Evolutionary conservation across 2,329 filamentous ascomycete genomes (phyloP).

Genomic region (Stylonectria norvegica): DNA sequence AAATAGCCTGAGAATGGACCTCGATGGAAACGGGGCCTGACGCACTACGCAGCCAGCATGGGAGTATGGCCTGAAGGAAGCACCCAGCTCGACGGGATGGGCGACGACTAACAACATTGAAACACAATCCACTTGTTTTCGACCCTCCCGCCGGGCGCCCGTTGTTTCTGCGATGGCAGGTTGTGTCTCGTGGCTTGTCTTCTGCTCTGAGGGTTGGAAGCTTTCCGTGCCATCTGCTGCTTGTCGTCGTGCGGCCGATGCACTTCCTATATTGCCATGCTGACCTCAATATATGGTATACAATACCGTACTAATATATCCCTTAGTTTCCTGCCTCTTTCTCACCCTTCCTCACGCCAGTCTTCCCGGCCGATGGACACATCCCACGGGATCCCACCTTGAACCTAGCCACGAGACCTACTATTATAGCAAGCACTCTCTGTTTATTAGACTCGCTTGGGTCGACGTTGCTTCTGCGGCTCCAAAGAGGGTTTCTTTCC

Average conservation of each 20-base stretch:
- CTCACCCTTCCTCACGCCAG: constrained; percentile 10
- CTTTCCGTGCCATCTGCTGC: too few species aligned
- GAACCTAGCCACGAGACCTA: constrained; percentile 18
- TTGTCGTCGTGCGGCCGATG: too few species aligned
- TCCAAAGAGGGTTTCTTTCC: constrained; percentile 15
- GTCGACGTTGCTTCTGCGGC: constrained; percentile 23
- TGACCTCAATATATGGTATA: too few species aligned
- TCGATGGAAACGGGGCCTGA: constrained; percentile 17
- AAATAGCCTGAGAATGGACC: constrained; percentile 12
- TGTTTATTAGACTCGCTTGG: too few species aligned
- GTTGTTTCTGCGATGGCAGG: constrained; percentile 14
- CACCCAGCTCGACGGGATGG: constrained; percentile 10
- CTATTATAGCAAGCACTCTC: too few species aligned
- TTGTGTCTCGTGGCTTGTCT: neutral
- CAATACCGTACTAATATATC: too few species aligned
- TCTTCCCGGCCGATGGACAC: constrained; percentile 16
- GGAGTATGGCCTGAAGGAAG: constrained; percentile 8
- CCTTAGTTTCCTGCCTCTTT: constrained; percentile 6
- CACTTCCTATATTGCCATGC: too few species aligned
- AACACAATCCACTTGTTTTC: constrained; percentile 18
- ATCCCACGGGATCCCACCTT: too few species aligned
- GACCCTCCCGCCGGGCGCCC: constrained; percentile 14
- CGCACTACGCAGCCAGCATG: constrained; percentile 14
- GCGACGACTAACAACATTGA: constrained; percentile 9
- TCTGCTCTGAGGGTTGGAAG: neutral